Percentiles rank a stretch among this genome's conserved stretches.
phyloP scores from a whole-genome alignment of 345 rosid genomes.

The Brassica cretica region DNA sequence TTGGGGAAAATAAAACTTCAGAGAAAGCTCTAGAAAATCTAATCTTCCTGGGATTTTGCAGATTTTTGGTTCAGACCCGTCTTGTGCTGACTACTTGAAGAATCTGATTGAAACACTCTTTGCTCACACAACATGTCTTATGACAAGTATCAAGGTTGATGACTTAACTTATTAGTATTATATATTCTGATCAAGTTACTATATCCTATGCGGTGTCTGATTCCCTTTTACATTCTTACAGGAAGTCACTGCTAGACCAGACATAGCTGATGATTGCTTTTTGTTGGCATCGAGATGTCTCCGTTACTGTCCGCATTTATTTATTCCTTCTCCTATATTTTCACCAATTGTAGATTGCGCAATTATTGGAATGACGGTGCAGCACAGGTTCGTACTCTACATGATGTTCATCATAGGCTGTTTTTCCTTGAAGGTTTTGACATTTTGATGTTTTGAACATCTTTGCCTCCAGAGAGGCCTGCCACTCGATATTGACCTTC shows the following conservation, averaged over 20 bases:
- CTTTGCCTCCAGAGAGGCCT: slow-evolving; percentile 76
- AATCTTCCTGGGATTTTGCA: slow-evolving; percentile 42
- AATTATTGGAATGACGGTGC: slow-evolving; percentile 84
- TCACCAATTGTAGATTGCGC: slow-evolving; percentile 79
- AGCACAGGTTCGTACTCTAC: slow-evolving; percentile 68
- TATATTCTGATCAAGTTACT: slow-evolving; percentile 13
- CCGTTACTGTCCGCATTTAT: slow-evolving; percentile 89
- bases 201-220: slow-evolving; percentile 6
- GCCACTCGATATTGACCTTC: slow-evolving; percentile 88
- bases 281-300: slow-evolving; percentile 94
- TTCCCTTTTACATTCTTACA: slow-evolving; percentile 43
- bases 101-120: slow-evolving; percentile 90
- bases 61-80: slow-evolving; percentile 97
- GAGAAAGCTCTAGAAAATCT: slow-evolving; percentile 23
- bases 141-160: slow-evolving; percentile 79
- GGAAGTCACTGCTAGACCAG: slow-evolving; percentile 96
- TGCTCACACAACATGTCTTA: slow-evolving; percentile 74
- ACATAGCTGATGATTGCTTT: slow-evolving; percentile 95
- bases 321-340: slow-evolving; percentile 79
- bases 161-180: slow-evolving; percentile 10
- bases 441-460: slow-evolving; percentile 10
- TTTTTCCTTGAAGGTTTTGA: slow-evolving; percentile 1
- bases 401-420: background rate
- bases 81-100: slow-evolving; percentile 80
- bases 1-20: background rate